Percentiles rank a stretch among this genome's conserved stretches.
These are phyloP conservation scores for Purpureocillium lavendulum DNA, from an alignment of 2,329 filamentous ascomycete genomes.

Conservation along the genomic window DNA sequence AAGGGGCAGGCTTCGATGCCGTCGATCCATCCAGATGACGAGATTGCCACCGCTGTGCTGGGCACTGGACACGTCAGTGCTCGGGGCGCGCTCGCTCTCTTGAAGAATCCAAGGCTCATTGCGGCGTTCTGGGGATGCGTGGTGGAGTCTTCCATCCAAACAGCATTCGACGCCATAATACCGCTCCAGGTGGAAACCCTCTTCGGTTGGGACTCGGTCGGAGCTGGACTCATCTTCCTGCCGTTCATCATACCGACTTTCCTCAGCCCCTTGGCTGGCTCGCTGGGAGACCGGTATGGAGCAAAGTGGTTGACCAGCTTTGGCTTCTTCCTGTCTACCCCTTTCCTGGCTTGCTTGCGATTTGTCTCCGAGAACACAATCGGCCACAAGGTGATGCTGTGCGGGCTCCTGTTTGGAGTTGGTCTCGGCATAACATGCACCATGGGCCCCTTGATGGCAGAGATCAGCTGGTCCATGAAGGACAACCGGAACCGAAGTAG, in stretches of 20 bases:
- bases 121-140: slow-evolving; percentile 24
- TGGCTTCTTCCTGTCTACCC: slow-evolving; percentile 22
- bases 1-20: background rate
- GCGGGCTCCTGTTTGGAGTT: slow-evolving; percentile 20
- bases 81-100: slow-evolving; percentile 15
- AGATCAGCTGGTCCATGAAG: slow-evolving; percentile 24
- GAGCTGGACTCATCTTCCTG: slow-evolving; percentile 24
- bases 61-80: background rate
- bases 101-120: slow-evolving; percentile 22
- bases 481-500: slow-evolving; percentile 8
- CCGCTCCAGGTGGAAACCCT: slow-evolving; percentile 19
- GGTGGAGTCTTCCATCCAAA: slow-evolving; percentile 21
- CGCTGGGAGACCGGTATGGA: slow-evolving; percentile 22
- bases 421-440: slow-evolving; percentile 21
- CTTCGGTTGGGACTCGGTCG: slow-evolving; percentile 24
- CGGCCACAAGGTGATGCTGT: slow-evolving; percentile 21
- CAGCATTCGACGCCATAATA: slow-evolving; percentile 24
- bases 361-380: slow-evolving; percentile 22
- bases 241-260: slow-evolving; percentile 22
- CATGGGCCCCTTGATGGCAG: slow-evolving; percentile 25
- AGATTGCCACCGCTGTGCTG: too few species aligned
- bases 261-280: slow-evolving; percentile 21
- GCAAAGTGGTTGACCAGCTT: slow-evolving; percentile 23
- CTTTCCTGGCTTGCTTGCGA: slow-evolving; percentile 23
- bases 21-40: background rate